Evolutionary conservation across 768 basidiomycete genomes (phyloP), one percentile per base, ranked within the genome.

Genomic region (Botryobasidium botryosum): DNA sequence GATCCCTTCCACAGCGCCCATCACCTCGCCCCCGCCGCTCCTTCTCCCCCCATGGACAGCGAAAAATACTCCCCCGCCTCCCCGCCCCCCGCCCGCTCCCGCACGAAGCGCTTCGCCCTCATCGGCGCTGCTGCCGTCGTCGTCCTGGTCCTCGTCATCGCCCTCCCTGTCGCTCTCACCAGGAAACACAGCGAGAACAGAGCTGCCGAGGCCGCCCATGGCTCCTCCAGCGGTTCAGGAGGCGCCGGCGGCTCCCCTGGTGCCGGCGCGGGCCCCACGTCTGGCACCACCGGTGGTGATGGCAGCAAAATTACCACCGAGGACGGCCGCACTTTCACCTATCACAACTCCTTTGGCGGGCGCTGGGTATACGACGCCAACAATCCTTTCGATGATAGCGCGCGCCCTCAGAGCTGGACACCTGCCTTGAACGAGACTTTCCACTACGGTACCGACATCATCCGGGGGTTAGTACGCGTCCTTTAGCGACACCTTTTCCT

Each of bases 361-460:
- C 66, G 56, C 49, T 99, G 92, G 92, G 84, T 87, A 55, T 79
- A 71, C 60, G 81, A 94, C 57, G 68, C 75, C 27, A 70, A 73
- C 25, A 73, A 91, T 58, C 90, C 90, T 0, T 83, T 83, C 62
- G 78, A 81, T 63, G 77, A 83, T 54, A 73, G 73, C 37, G 92
- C 90, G 1, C 69, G 68, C 45, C 66, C 81, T 10, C 85, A 96
- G 55, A 76, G 44, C 35, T 58, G 57, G 50, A 50, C 52, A 3
- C 61, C 61, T 1, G 45, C 56, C 24, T 39, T 66, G 6, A 44
- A 47, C 13, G 51, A 55, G 17, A 27, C 45, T 10, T 59, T 13
- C 18, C 10, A 53, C 50, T 50, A 53, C 44, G 18, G 17, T n/a
- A 15, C 20, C 12, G 23, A 18, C 20, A 28, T 15, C 44, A 20